Base-by-base conservation (phyloP, 805 yeast genomes). In the Candida succiphila region DNA sequence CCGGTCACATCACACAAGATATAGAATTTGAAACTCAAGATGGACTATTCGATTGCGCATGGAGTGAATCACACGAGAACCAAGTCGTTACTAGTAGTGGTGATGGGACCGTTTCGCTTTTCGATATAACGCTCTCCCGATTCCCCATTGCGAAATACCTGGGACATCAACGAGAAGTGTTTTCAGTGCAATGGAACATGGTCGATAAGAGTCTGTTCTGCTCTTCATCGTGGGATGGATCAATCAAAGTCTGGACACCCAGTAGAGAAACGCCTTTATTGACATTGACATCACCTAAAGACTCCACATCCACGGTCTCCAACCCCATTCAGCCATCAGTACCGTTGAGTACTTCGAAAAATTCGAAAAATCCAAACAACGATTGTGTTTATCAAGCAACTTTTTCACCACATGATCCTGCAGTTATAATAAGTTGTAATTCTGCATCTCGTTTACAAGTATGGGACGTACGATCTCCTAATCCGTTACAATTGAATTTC, bases 21-120 rank as follows among this genome's bases (percentile, higher is more conserved):
- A 58, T 67, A 4, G 54, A 69, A 13, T 89, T 84, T 61, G 86
- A 86, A 39, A 89, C 97, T 0, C 96, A 89, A 55, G 98, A 89
- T 58, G 95, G 96, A 5, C 61, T 88, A 14, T 87, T 84, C 48
- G 94, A 84, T 47, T 60, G 82, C 2, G 73, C 89, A 0, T 89
- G 97, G 97, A 81, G 88, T 36, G 98, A 89, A 53, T 34, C 66
- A 5, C 89, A 89, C 54, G 96, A 87, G 39, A 87, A 85, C 55
- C 97, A 88, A 46, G 69, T 83, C 1, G 69, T 74, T 4, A 75
- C 74, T 0, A 89, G 94, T 15, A 76, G 82, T 40, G 98, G 98
- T 2, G 98, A 89, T 57, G 97, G 97, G 0, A 64, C 85, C 0
- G 61, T 89, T 24, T 80, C 87, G 41, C 55, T 89, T 33, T 89